A percentile compares a stretch with the other conserved stretches of the same genome.
phyloP scores from a whole-genome alignment of 805 yeast genomes.

The Blastobotrys chiropterorum region DNA sequence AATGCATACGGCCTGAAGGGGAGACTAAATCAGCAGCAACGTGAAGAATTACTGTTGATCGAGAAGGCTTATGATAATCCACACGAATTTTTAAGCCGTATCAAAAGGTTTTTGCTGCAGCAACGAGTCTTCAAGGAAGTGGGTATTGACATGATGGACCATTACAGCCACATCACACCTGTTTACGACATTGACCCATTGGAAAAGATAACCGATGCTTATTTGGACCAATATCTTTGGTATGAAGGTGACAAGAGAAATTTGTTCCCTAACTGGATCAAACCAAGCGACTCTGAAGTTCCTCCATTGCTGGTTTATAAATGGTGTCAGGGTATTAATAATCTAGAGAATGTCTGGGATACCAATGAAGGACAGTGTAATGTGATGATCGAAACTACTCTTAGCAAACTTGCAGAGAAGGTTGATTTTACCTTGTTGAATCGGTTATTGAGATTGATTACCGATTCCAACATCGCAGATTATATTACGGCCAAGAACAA shows the following conservation, averaged over 20 bases:
- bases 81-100: slow-evolving; percentile 79
- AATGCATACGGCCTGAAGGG: slow-evolving; percentile 72
- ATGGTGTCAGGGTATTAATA: slow-evolving; percentile 90
- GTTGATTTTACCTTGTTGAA: slow-evolving; percentile 84
- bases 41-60: slow-evolving; percentile 87
- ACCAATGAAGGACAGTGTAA: slow-evolving; percentile 65
- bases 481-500: slow-evolving; percentile 88
- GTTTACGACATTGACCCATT: slow-evolving; percentile 84
- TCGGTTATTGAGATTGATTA: slow-evolving; percentile 67
- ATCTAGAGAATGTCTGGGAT: slow-evolving; percentile 74
- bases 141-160: slow-evolving; percentile 83
- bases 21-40: slow-evolving; percentile 73
- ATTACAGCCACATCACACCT: slow-evolving; percentile 76
- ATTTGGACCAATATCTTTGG: slow-evolving; percentile 92
- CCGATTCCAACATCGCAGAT: slow-evolving; percentile 90
- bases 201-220: slow-evolving; percentile 95
- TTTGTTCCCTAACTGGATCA: slow-evolving; percentile 92
- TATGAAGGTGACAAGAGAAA: slow-evolving; percentile 85
- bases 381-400: slow-evolving; percentile 74
- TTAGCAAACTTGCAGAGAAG: slow-evolving; percentile 71
- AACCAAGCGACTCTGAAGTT: slow-evolving; percentile 89
- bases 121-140: slow-evolving; percentile 92
- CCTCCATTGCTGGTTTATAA: slow-evolving; percentile 89
- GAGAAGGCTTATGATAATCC: slow-evolving; percentile 98
- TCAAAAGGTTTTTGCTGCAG: slow-evolving; percentile 74